These are phyloP conservation scores for Boletellus sp. DNA, from an alignment of 768 basidiomycete species.

Conservation along the genomic window DNA sequence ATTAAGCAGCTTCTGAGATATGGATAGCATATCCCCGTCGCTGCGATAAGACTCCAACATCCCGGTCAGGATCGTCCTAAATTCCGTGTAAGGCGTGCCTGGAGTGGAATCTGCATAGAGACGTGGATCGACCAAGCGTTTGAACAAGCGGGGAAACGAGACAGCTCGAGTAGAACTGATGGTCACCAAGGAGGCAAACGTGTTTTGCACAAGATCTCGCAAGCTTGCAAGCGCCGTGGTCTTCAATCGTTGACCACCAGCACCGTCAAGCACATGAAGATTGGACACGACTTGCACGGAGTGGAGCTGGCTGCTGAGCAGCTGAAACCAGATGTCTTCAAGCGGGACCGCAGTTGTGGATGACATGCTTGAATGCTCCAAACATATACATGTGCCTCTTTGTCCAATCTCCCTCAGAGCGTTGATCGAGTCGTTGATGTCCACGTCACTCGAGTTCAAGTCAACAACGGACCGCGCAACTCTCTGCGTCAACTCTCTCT, in stretches of 20 bases:
- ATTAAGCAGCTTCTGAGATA: slow-evolving; percentile 77
- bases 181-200: slow-evolving; percentile 82
- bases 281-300: slow-evolving; percentile 68
- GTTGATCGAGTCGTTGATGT: slow-evolving; percentile 37
- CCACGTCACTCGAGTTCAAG: slow-evolving; percentile 11
- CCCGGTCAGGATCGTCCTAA: slow-evolving; percentile 84
- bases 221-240: slow-evolving; percentile 43
- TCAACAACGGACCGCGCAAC: slow-evolving; percentile 39
- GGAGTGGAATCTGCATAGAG: slow-evolving; percentile 46
- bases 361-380: slow-evolving; percentile 53
- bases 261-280: slow-evolving; percentile 30
- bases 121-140: slow-evolving; percentile 78
- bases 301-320: slow-evolving; percentile 78
- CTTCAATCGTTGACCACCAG: slow-evolving; percentile 19
- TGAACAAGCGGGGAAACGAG: slow-evolving; percentile 92
- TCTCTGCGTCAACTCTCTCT: slow-evolving; percentile 45
- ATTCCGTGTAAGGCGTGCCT: slow-evolving; percentile 81
- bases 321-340: slow-evolving; percentile 88
- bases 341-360: slow-evolving; percentile 42
- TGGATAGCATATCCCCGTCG: slow-evolving; percentile 85
- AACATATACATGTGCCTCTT: slow-evolving; percentile 65
- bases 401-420: slow-evolving; percentile 56
- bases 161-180: slow-evolving; percentile 72
- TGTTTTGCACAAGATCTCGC: slow-evolving; percentile 76
- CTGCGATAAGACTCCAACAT: slow-evolving; percentile 94